A percentile compares a stretch with the other conserved stretches of the same genome.
These are phyloP conservation scores for Potentilla sterilis DNA, from an alignment of 306 rosid genomes.

Conservation along the genomic window DNA sequence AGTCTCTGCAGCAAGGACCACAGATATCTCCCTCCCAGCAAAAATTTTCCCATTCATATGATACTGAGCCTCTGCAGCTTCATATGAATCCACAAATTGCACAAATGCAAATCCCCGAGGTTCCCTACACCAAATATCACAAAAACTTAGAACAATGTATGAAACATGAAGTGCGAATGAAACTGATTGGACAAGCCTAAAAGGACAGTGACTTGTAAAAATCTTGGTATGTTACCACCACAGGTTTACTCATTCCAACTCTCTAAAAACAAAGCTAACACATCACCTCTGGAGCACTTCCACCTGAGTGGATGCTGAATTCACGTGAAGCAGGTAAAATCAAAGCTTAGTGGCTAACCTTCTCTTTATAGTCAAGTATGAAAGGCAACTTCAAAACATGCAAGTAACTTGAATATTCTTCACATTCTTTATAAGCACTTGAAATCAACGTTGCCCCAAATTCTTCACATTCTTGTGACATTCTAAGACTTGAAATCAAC, in stretches of 20 bases:
- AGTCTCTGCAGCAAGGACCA: constrained; percentile 88
- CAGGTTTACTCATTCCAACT: constrained; percentile 47
- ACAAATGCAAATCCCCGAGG: constrained; percentile 99
- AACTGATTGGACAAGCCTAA: constrained; percentile 29
- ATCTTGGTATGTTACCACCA: constrained; percentile 40
- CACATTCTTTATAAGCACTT: constrained; percentile 68
- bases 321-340: constrained; percentile 51
- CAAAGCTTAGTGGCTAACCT: constrained; percentile 70
- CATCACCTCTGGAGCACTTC: constrained; percentile 36
- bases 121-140: constrained; percentile 54
- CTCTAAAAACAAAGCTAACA: constrained; percentile 42
- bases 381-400: constrained; percentile 63
- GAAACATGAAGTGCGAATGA: constrained; percentile 27
- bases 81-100: constrained; percentile 90
- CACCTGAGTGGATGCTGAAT: constrained; percentile 51
- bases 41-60: constrained; percentile 90
- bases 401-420: constrained; percentile 81
- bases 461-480: constrained; percentile 24
- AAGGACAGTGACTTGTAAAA: constrained; percentile 37
- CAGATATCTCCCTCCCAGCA: constrained; percentile 98
- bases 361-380: constrained; percentile 75
- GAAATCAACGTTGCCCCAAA: constrained; percentile 63
- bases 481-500: constrained; percentile 68
- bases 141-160: constrained; percentile 31
- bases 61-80: constrained; percentile 96